Conservation (phyloP, 345 rosid genomes). For the Clausena lansium region DNA sequence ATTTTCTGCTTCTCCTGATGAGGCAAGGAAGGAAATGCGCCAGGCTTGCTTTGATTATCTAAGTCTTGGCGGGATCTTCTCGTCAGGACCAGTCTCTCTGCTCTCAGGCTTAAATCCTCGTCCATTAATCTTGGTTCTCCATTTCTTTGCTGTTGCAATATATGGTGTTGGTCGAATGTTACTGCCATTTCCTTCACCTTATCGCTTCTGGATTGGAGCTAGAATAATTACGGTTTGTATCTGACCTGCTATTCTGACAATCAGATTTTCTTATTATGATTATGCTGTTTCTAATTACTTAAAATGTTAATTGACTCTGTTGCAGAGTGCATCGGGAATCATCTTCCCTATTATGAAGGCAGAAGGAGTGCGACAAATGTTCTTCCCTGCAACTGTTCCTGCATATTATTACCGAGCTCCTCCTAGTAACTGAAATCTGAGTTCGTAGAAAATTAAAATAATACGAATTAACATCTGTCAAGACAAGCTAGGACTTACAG, state of each 20-base stretch:
- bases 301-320: background rate
- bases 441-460: background rate
- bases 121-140: constrained; percentile 40
- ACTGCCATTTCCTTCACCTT: constrained; percentile 50
- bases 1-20: constrained; percentile 45
- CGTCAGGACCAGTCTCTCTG: constrained; percentile 42
- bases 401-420: constrained; percentile 43
- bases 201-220: constrained; percentile 48
- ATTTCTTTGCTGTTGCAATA: constrained; percentile 46
- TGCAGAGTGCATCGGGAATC: constrained; percentile 45
- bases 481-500: background rate
- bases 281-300: background rate
- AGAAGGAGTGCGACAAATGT: constrained; percentile 49
- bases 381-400: constrained; percentile 48
- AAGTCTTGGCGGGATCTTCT: constrained; percentile 42
- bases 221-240: constrained; percentile 36
- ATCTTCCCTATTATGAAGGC: constrained; percentile 46
- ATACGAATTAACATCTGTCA: background rate
- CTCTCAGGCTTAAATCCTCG: constrained; percentile 48
- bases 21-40: constrained; percentile 47
- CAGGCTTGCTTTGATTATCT: constrained; percentile 51
- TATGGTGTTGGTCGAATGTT: constrained; percentile 46
- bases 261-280: background rate
- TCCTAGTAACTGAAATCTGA: constrained; percentile 11
- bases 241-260: background rate